Base-by-base conservation (phyloP, 345 rosid species). In the Brassica rapa region DNA sequence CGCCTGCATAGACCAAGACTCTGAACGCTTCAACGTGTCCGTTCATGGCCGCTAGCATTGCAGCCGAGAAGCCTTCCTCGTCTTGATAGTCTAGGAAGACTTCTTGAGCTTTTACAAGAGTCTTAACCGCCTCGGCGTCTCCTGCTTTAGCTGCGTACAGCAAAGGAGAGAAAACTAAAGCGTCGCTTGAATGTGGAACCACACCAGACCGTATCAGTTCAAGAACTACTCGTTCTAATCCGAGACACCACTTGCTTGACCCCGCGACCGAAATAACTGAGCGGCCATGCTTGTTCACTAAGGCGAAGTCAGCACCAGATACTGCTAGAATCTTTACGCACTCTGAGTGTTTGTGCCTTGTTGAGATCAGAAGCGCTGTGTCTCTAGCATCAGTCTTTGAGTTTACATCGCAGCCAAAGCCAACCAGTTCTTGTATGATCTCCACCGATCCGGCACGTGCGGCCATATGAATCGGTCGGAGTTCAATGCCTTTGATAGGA, bases 1-100 rank as follows among this genome's bases (percentile, higher is more conserved):
- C 98, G 14, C 98, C 98, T 0, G 94, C 94, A 55, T 86, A 86
- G 61, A 95, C 96, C 30, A 95, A 82, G 64, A 86, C 49, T 14
- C 93, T 88, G 74, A 95, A 95, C n/a, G 88, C 88, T 78, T 91
- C 93, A 3, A 90, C 89, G 32, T 93, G 91, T 15, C 99, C 94
- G 11, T 88, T 91, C 75, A 84, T 69, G 61, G 96, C 98, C 14
- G 97, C 85, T 77, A 88, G 73, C 98, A 93, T 93, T 73, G 89
- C 97, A 55, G 99, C 93, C 6, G 99, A 82, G 81, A 87, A 89
- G 33, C 99, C 99, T 65, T 87, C 84, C 37, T 80, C 89, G 67
- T 93, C 96, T 80, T 95, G 99, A 78, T 88, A 86, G 77, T 95
- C 92, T 46, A 95, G 79, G 73, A 87, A 51, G 21, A 88, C 43